These are phyloP conservation scores for Amanita polypyramis DNA, from an alignment of 768 basidiomycete species.

Conservation along the genomic window DNA sequence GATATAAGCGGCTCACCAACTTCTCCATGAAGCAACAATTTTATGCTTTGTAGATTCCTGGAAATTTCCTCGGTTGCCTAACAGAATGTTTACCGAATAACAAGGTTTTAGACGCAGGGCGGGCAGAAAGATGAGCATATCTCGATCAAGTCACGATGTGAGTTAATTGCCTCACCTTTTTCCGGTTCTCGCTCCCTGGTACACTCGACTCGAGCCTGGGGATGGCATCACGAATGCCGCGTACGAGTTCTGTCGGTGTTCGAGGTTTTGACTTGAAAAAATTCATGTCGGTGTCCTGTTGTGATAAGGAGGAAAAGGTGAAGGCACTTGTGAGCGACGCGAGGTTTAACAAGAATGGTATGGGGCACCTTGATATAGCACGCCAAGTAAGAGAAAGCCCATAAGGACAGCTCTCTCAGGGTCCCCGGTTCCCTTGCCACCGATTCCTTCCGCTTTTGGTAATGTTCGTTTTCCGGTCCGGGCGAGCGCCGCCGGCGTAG, in stretches of 20 bases:
- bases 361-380: not conserved
- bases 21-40: constrained; percentile 79
- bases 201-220: constrained; percentile 64
- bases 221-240: constrained; percentile 70
- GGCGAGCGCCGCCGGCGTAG: not conserved
- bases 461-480: not conserved
- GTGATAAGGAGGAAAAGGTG: not conserved
- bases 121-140: constrained; percentile 6
- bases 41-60: constrained; percentile 86
- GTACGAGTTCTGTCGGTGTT: constrained; percentile 82
- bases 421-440: not conserved
- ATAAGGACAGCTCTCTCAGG: constrained; percentile 4
- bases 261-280: constrained; percentile 91
- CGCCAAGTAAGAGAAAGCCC: not conserved
- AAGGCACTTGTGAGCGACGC: not conserved
- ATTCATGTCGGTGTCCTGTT: constrained; percentile 46
- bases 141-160: not conserved
- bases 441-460: not conserved
- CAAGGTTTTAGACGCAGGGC: constrained; percentile 4
- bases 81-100: not conserved
- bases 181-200: constrained; percentile 64
- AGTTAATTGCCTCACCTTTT: constrained; percentile 49
- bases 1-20: constrained; percentile 44
- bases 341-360: not conserved
- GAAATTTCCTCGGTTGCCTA: constrained; percentile 86